These are phyloP conservation scores for Sherardia arvensis DNA, from an alignment of 257 asterid species.

Conservation along the genomic window DNA sequence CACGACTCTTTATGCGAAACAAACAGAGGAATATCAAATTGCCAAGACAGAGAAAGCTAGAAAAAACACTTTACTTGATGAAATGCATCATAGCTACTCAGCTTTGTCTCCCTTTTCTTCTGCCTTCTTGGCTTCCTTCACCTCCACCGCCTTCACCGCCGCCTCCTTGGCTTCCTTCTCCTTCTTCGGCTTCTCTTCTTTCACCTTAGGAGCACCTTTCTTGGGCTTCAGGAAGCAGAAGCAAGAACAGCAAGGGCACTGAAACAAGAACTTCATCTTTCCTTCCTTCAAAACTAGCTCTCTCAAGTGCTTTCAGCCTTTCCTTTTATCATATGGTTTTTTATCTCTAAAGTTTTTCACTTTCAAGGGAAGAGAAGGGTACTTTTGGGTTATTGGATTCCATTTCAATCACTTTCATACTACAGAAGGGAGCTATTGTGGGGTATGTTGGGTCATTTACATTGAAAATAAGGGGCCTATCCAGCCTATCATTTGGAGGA, in stretches of 20 bases:
- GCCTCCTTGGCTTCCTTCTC: background rate
- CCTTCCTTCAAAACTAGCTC: constrained; percentile 1
- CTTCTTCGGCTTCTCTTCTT: background rate
- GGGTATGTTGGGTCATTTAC: constrained; percentile 9
- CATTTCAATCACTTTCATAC: constrained; percentile 24
- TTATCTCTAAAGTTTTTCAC: background rate
- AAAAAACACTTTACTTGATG: background rate
- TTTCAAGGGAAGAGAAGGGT: background rate
- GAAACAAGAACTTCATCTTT: constrained; percentile 68
- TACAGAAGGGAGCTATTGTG: background rate
- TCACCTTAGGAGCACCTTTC: constrained; percentile 41
- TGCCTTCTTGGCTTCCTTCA: constrained; percentile 4
- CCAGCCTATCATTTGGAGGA: background rate
- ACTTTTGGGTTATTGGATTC: constrained; percentile 14
- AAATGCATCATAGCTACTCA: constrained; percentile 4
- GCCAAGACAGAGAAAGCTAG: background rate
- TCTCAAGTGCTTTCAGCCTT: constrained; percentile 3
- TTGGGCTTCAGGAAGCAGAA: constrained; percentile 74
- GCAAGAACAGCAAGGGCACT: constrained; percentile 75
- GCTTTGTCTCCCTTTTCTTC: constrained; percentile 8
- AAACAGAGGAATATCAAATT: background rate
- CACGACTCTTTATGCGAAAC: background rate
- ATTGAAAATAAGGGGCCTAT: constrained; percentile 3
- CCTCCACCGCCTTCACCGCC: background rate
- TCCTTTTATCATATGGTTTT: background rate